phyloP scores from a whole-genome alignment of 2,329 filamentous ascomycete genomes.

The Oidium heveae region DNA sequence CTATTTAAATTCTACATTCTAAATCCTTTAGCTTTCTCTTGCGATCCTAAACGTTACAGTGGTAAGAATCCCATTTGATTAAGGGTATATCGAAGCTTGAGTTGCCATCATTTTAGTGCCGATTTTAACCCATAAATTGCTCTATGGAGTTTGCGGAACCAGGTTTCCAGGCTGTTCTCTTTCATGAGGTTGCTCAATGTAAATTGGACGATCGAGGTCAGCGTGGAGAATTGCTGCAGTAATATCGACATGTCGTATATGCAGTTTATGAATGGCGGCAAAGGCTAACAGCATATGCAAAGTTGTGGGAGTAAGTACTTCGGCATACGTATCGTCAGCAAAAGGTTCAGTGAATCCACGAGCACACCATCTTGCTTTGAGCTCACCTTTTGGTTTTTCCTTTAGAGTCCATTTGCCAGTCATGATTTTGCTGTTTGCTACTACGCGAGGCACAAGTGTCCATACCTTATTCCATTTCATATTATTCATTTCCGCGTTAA shows the following conservation, averaged over 20 bases:
- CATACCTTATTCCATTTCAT: no score
- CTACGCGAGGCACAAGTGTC: no score
- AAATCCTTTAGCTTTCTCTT: no score
- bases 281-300: neutral
- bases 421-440: no score
- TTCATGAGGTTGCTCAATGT: neutral
- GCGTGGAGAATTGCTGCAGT: neutral
- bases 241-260: neutral
- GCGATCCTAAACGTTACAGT: no score
- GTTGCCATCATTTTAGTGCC: neutral
- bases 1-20: no score
- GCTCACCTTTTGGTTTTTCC: neutral
- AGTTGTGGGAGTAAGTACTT: neutral
- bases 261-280: neutral
- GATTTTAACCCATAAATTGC: neutral
- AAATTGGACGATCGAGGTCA: neutral
- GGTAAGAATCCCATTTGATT: neutral
- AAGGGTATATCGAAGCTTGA: neutral
- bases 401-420: no score
- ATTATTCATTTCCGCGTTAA: no score
- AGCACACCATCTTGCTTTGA: slow-evolving; percentile 1
- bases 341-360: neutral
- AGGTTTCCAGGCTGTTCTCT: neutral
- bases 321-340: neutral
- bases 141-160: neutral